These are phyloP conservation scores for Lactuca sativa DNA, from an alignment of 129 eudicot species.

Conservation along the genomic window DNA sequence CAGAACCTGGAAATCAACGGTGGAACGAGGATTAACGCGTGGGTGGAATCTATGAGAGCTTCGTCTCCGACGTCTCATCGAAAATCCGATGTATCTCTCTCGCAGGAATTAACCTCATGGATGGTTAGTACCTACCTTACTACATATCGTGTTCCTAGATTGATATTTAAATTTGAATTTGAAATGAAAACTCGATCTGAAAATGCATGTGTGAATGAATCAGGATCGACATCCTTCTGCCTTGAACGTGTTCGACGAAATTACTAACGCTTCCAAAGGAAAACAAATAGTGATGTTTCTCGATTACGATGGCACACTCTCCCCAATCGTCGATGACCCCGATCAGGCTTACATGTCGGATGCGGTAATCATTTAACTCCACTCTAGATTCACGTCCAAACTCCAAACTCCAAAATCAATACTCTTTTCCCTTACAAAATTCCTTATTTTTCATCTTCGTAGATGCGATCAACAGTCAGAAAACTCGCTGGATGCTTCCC, in stretches of 20 bases:
- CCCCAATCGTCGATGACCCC: constrained; percentile 93
- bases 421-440: not conserved
- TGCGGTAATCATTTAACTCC: constrained; percentile 43
- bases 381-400: not conserved
- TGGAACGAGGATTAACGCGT: constrained; percentile 55
- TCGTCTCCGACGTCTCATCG: constrained; percentile 78
- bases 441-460: not conserved
- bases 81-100: constrained; percentile 35
- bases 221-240: constrained; percentile 91
- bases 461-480: constrained; percentile 90
- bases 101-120: constrained; percentile 57
- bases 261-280: constrained; percentile 81
- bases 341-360: constrained; percentile 95
- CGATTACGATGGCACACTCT: constrained; percentile 94
- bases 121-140: constrained; percentile 37
- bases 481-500: constrained; percentile 85
- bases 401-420: no score
- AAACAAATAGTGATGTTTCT: constrained; percentile 90
- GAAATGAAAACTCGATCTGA: not conserved
- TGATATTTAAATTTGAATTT: not conserved
- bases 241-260: constrained; percentile 75
- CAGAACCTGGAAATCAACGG: constrained; percentile 70
- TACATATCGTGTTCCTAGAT: not conserved
- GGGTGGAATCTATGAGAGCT: constrained; percentile 98
- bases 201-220: constrained; percentile 27